Conservation (phyloP, 441 rosid genomes). For the Flueggea neowawraea region DNA sequence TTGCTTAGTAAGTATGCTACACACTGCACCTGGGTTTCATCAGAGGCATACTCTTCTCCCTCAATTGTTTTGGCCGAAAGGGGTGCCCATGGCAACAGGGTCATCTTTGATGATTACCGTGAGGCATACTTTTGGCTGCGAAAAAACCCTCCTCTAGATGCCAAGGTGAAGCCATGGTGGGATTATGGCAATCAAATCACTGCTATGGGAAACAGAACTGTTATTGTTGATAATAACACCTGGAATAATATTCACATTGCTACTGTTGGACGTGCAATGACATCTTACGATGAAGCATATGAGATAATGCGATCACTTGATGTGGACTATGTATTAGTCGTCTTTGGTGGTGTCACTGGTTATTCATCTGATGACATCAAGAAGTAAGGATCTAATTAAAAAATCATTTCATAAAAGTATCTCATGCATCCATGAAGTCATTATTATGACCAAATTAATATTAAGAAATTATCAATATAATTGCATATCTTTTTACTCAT, state of each 20-base stretch:
- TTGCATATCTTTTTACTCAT: too few species aligned
- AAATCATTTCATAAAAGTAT: background rate
- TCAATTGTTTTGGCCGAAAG: constrained; percentile 98
- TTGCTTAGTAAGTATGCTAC: constrained; percentile 86
- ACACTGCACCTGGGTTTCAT: constrained; percentile 99
- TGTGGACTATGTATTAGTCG: constrained; percentile 95
- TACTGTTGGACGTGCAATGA: constrained; percentile 99
- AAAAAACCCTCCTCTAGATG: constrained; percentile 97
- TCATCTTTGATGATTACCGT: constrained; percentile 97
- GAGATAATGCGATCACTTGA: constrained; percentile 97
- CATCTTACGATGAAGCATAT: constrained; percentile 94
- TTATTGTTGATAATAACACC: constrained; percentile 97
- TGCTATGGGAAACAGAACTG: constrained; percentile 99
- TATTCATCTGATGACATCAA: constrained; percentile 99
- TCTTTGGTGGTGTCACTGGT: constrained; percentile 99
- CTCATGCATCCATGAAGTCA: too few species aligned
- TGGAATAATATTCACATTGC: constrained; percentile 99
- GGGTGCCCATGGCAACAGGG: constrained; percentile 97
- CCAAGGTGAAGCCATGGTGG: constrained; percentile 99
- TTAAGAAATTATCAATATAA: too few species aligned
- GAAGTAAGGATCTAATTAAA: constrained; percentile 52
- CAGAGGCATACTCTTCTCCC: constrained; percentile 99
- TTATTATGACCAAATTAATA: too few species aligned
- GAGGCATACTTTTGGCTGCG: constrained; percentile 99
- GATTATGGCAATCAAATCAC: constrained; percentile 99